A percentile compares a stretch with the other conserved stretches of the same genome.
Evolutionary conservation across 139 green algal genomes (phyloP).

Genomic region (Trebouxia sp.): DNA sequence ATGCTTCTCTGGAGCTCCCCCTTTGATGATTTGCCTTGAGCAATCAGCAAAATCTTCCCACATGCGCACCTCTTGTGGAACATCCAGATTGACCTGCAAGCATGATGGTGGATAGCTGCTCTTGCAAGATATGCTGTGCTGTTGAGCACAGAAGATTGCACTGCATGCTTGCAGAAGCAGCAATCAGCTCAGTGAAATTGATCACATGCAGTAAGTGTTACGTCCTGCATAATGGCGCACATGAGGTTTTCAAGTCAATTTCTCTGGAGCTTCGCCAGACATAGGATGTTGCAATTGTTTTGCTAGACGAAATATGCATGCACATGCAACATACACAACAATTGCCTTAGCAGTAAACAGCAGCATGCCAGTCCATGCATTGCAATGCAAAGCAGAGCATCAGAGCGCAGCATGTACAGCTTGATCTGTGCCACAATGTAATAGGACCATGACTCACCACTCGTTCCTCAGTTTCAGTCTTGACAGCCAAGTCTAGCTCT

Average conservation of each 20-base stretch:
- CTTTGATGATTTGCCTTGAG: background rate
- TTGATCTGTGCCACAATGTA: too few relatives aligned
- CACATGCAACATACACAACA: background rate
- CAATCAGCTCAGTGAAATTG: too few relatives aligned
- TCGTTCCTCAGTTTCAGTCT: slow-evolving; percentile 31
- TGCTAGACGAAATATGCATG: background rate
- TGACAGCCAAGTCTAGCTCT: slow-evolving; percentile 28
- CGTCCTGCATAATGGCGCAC: background rate
- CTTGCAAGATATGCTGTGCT: background rate
- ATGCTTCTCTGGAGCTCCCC: slow-evolving; percentile 23
- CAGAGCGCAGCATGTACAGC: too few relatives aligned
- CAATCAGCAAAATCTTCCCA: slow-evolving; percentile 43
- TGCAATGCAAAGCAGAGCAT: too few relatives aligned
- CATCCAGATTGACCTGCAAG: slow-evolving; percentile 1
- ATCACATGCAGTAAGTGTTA: too few relatives aligned
- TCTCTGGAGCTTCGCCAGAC: background rate
- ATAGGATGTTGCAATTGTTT: background rate
- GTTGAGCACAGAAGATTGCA: background rate
- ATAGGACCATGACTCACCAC: slow-evolving; percentile 11
- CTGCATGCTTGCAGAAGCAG: background rate
- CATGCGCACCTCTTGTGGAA: slow-evolving; percentile 39
- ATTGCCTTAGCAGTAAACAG: background rate
- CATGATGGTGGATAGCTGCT: background rate
- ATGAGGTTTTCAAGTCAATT: background rate
- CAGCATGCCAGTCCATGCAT: background rate